A percentile compares a stretch with the other conserved stretches of the same genome.
These are phyloP conservation scores for Coemansia furcata DNA, from an alignment of 192 early-diverging fungal species.

Conservation along the genomic window DNA sequence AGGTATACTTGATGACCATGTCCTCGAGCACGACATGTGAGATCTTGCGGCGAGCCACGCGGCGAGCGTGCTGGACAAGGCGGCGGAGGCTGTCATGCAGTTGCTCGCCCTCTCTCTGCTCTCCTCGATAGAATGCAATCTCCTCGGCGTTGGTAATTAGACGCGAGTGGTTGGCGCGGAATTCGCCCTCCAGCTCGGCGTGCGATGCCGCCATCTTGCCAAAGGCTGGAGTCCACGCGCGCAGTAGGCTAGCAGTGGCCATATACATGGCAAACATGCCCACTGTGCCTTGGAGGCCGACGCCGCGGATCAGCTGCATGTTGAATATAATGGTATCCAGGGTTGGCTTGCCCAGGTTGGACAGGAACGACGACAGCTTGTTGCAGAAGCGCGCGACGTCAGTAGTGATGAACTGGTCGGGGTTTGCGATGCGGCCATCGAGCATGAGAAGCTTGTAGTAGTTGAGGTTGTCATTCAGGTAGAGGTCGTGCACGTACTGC, in stretches of 20 bases:
- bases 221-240: conserved; percentile 90
- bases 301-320: conserved; percentile 78
- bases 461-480: conserved; percentile 82
- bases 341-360: conserved; percentile 92
- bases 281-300: conserved; percentile 82
- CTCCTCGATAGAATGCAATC: conserved; percentile 89
- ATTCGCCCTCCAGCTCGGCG: conserved; percentile 88
- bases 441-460: conserved; percentile 92
- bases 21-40: conserved; percentile 94
- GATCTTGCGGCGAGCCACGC: conserved; percentile 78
- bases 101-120: conserved; percentile 75
- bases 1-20: conserved; percentile 95
- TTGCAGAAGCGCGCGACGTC: conserved; percentile 92
- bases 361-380: conserved; percentile 82
- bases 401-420: conserved; percentile 86
- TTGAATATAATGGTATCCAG: conserved; percentile 95
- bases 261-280: conserved; percentile 78
- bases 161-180: conserved; percentile 91
- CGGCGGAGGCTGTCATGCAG: conserved; percentile 71
- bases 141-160: conserved; percentile 97
- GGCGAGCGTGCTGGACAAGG: conserved; percentile 80
- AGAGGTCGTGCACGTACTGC: conserved; percentile 83
- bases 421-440: conserved; percentile 84
- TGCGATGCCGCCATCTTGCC: conserved; percentile 92
- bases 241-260: conserved; percentile 72